Percentiles rank a stretch among this genome's conserved stretches.
Evolutionary conservation across 2,329 filamentous ascomycete species (phyloP).

Genomic region (Claviceps africana): DNA sequence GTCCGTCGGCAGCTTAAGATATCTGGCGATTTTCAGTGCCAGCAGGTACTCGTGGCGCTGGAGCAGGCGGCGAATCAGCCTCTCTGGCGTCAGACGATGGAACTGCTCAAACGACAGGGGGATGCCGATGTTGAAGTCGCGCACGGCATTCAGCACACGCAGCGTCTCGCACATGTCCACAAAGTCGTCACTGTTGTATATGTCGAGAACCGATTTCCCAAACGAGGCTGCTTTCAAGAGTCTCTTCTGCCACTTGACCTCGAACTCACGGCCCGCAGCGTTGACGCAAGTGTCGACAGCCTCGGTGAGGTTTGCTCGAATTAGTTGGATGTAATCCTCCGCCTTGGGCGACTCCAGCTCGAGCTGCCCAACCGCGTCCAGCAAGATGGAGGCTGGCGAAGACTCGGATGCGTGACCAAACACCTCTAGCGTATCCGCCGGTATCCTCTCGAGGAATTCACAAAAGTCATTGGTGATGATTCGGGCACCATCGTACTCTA

Average conservation of each 20-base stretch:
- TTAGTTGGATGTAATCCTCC: slow-evolving; percentile 93
- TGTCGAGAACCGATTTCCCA: slow-evolving; percentile 89
- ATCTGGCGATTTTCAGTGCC: slow-evolving; percentile 76
- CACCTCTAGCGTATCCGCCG: slow-evolving; percentile 72
- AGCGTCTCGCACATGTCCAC: slow-evolving; percentile 95
- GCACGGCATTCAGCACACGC: slow-evolving; percentile 80
- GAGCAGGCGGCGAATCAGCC: slow-evolving; percentile 71
- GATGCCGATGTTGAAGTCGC: slow-evolving; percentile 81
- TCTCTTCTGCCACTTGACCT: slow-evolving; percentile 83
- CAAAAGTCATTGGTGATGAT: slow-evolving; percentile 88
- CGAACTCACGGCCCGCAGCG: slow-evolving; percentile 86
- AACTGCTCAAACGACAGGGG: slow-evolving; percentile 91
- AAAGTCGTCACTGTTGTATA: slow-evolving; percentile 97
- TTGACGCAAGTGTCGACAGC: slow-evolving; percentile 90
- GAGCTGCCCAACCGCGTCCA: slow-evolving; percentile 83
- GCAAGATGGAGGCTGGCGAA: slow-evolving; percentile 76
- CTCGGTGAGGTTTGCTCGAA: slow-evolving; percentile 73
- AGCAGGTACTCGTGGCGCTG: slow-evolving; percentile 85
- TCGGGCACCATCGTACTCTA: slow-evolving; percentile 70
- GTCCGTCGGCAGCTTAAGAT: slow-evolving; percentile 73
- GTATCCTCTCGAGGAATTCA: slow-evolving; percentile 92
- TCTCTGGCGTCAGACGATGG: slow-evolving; percentile 75
- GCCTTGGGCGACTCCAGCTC: slow-evolving; percentile 93
- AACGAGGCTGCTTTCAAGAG: slow-evolving; percentile 94
- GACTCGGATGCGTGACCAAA: slow-evolving; percentile 82